Base-by-base conservation (phyloP, 257 asterid genomes). In the Nicotiana noctiflora region DNA sequence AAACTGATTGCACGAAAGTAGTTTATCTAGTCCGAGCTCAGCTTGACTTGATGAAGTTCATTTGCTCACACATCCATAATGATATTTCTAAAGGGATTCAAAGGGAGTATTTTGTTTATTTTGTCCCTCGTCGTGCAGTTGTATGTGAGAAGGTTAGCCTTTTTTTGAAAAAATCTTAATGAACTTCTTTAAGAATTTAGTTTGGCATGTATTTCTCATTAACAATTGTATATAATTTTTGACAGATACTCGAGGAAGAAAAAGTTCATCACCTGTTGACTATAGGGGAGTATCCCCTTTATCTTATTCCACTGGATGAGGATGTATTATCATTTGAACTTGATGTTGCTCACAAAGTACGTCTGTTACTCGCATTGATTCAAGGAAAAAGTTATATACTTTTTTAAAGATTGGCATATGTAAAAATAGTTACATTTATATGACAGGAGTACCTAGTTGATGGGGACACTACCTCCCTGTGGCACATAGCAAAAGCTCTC, bases 401-500 rank as follows among this genome's bases (percentile, higher is more conserved):
- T 37, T 27, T 40, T 40, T 82, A 79, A 70, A 63, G 34, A 82
- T 40, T 29, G 75, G 62, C 55, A 77, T 85, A 79, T 87, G 82
- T 89, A 83, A 90, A 63, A 31, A 64, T 76, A 53, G 44, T 81
- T 79, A 80, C 29, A 52, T 79, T 80, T 87, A 79, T 75, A 68
- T 85, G 80, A 85, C 86, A 96, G 99, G 98, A 96, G 52, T 88
- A 82, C 84, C 52, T 85, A 87, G 99, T 90, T 79, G 96, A 96
- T 79, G 98, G 98, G 83, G 98, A 96, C 85, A 85, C 93, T 29
- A 89, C 97, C 59, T 89, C 93, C 80, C 94, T 93, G 32, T 96
- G 99, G 99, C 94, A 94, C 84, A 94, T 94, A 82, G 97, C 98
- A 64, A 96, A 96, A 90, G 94, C 92, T 83, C 91, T 96, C 82